Evolutionary conservation across 2,329 filamentous ascomycete species (phyloP), one percentile per base, ranked within the genome.

Genomic region (Cladophialophora psammophila): DNA sequence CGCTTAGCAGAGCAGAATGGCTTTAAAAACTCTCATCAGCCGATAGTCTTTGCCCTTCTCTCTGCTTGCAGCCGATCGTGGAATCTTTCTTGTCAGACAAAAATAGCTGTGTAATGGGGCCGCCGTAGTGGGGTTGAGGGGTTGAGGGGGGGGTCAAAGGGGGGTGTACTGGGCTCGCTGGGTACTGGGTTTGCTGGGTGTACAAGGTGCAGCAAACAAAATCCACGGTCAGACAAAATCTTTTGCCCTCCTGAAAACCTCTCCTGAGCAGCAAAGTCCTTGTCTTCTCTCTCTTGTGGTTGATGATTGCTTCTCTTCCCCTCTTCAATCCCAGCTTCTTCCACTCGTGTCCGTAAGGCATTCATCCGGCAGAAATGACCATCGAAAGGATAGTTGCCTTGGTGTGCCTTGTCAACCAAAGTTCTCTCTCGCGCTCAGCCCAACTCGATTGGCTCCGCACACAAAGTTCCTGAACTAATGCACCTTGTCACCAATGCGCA

Each of bases 381-480:
- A 50, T 31, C 4, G 9, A 15, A 50, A 50, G 10, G 20, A 50
- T 12, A 50, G 45, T 26, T 32, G n/a, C n/a, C 18, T 10, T 34
- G 60, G 8, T 50, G 57, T 65, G 31, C 56, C 54, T 61, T 50
- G 63, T 52, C 48, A 48, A 48, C 63, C 45, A 65, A 65, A 38
- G 56, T 60, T 50, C 63, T 48, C 10, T 26, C 35, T 18, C 13
- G n/a, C 7, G 13, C 9, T 32, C 59, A 61, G 45, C 20, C 48
- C 48, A 36, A 31, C 50, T 42, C 26, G 1, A 48, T 45, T 48
- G 38, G 50, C 36, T 26, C 35, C 32, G 26, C 42, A 45, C 56
- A 42, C 36, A 58, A 57, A 40, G 48, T 52, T 55, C 48, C 56
- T 48, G 56, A 57, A 48, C 63, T 65, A 65, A 65, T 65, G 63